phyloP scores from a whole-genome alignment of 768 basidiomycete species.

The Paxillus involutus region DNA sequence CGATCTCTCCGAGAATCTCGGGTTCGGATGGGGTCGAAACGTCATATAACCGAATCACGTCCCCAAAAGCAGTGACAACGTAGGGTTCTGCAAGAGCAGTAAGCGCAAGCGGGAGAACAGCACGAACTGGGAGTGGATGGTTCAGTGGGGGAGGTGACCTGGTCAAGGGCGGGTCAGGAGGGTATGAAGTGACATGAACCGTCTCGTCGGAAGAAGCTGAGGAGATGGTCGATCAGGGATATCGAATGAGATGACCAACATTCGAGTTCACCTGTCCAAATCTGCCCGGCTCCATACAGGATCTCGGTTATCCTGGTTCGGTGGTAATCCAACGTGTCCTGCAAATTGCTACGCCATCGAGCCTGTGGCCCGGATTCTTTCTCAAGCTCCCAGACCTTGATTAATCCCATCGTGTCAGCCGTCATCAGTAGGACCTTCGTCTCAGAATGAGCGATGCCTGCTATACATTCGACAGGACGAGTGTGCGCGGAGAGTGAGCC shows the following conservation, averaged over 20 bases:
- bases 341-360: slow-evolving; percentile 51
- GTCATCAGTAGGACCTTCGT: slow-evolving; percentile 63
- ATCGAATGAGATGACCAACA: not conserved
- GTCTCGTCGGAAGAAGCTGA: slow-evolving; percentile 90
- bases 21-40: slow-evolving; percentile 66
- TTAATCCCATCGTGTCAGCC: slow-evolving; percentile 89
- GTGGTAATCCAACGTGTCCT: slow-evolving; percentile 66
- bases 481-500: slow-evolving; percentile 83
- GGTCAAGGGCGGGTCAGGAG: slow-evolving; percentile 25
- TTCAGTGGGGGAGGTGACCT: slow-evolving; percentile 51
- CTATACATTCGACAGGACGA: slow-evolving; percentile 81
- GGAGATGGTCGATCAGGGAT: slow-evolving; percentile 2
- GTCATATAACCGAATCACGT: slow-evolving; percentile 80
- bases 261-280: slow-evolving; percentile 77
- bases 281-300: slow-evolving; percentile 57
- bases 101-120: slow-evolving; percentile 66
- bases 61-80: slow-evolving; percentile 80
- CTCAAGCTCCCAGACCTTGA: slow-evolving; percentile 76
- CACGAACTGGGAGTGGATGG: slow-evolving; percentile 67
- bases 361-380: slow-evolving; percentile 37
- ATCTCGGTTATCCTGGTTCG: slow-evolving; percentile 84
- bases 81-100: slow-evolving; percentile 71
- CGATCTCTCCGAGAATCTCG: slow-evolving; percentile 68
- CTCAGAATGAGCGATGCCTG: slow-evolving; percentile 50
- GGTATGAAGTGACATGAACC: slow-evolving; percentile 58